These are phyloP conservation scores for Rhizoctonia solani DNA, from an alignment of 1,284 basidiomycete species.

Conservation along the genomic window DNA sequence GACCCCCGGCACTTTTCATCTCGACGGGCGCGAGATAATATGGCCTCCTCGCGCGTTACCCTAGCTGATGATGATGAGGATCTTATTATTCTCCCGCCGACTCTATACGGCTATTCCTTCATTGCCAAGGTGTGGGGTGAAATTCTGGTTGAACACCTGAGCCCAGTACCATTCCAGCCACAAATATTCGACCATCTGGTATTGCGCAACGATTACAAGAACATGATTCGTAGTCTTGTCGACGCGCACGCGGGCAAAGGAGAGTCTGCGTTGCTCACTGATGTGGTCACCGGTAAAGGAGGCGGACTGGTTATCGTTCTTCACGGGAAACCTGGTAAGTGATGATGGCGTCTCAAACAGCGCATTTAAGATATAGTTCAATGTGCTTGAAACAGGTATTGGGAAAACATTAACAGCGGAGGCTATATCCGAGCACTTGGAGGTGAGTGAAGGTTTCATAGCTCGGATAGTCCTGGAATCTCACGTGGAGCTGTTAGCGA, in stretches of 20 bases:
- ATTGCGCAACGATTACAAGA: slow-evolving; percentile 30
- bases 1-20: slow-evolving; percentile 24
- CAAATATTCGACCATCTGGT: slow-evolving; percentile 30
- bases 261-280: slow-evolving; percentile 17
- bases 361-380: no score
- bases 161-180: slow-evolving; percentile 25
- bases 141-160: slow-evolving; percentile 24
- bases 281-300: slow-evolving; percentile 26
- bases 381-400: no score
- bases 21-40: slow-evolving; percentile 6
- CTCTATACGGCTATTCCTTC: slow-evolving; percentile 25
- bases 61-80: slow-evolving; percentile 35
- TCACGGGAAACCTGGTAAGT: slow-evolving; percentile 28
- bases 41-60: slow-evolving; percentile 6
- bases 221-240: slow-evolving; percentile 20
- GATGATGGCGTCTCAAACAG: no score
- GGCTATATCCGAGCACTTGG: slow-evolving; percentile 39
- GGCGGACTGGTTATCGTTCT: slow-evolving; percentile 30
- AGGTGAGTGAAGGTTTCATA: slow-evolving; percentile 8
- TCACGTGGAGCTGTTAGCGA: slow-evolving; percentile 25
- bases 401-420: slow-evolving; percentile 41
- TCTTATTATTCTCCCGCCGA: slow-evolving; percentile 11
- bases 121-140: slow-evolving; percentile 31
- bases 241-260: slow-evolving; percentile 21
- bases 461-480: slow-evolving; percentile 15